Base-by-base conservation (phyloP, 108 stramenopile genomes). In the Cylindrotheca fusiformis region DNA sequence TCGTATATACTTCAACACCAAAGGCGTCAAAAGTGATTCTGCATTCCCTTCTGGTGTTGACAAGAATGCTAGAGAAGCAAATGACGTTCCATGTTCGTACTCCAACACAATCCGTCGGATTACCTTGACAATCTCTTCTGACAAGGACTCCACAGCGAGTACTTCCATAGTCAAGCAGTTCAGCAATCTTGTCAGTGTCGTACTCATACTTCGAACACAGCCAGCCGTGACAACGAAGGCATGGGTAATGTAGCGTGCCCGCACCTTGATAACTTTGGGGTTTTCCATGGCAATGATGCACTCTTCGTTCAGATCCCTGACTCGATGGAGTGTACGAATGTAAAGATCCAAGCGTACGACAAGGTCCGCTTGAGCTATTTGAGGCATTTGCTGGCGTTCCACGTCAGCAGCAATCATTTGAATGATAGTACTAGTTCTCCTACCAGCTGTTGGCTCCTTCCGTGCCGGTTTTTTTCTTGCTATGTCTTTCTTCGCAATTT, bases 21-120 rank as follows among this genome's bases (percentile, higher is more conserved):
- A 52, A 17, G 91, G 88, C 17, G 74, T 76, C 47, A 93, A 68
- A 29, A 75, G 73, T 2, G 79, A 71, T 26, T 89, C 88, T 4
- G 83, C 91, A 22, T 86, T 75, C 27, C 72, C 74, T 51, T 93
- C 88, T 10, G 91, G 91, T 4, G 86, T 81, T 1, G 88, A 89
- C 31, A 93, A 63, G 57, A 93, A 93, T 0, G 91, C 91, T 30
- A 93, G 70, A 21, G 87, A 88, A 10, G 86, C 91, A 72, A 93
- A 93, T 19, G 88, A 90, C 1, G 84, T 85, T 28, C 78, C 65
- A 55, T 90, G 88, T 55, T 90, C 91, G 51, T 93, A 93, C 47
- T 90, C 85, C 14, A 70, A 79, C 21, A 78, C 83, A 10, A 92
- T 70, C 51, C 86, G 76, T 21, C 74, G 79, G 36, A 93, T 86